These are phyloP conservation scores for Xylaria sp. DNA, from an alignment of 2,329 filamentous ascomycete genomes.

Conservation along the genomic window DNA sequence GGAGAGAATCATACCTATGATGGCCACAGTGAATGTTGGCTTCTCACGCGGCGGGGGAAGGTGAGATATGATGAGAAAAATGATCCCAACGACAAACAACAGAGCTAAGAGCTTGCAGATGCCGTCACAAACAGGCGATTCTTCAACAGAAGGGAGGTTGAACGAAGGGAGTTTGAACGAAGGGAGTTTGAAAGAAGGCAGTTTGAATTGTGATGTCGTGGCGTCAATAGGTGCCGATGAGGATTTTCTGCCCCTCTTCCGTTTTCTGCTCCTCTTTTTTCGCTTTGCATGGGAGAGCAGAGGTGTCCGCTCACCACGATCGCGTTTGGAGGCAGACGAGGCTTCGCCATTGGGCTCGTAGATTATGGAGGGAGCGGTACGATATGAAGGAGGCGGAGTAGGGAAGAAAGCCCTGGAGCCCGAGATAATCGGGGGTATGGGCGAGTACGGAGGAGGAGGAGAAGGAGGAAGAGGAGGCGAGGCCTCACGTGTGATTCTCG, in stretches of 20 bases:
- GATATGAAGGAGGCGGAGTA: not conserved
- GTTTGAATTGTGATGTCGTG: too few species aligned
- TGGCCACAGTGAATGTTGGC: conserved; percentile 21
- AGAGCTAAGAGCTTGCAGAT: not conserved
- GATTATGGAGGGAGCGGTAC: not conserved
- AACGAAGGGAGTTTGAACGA: too few species aligned
- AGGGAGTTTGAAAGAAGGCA: too few species aligned
- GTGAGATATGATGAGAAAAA: not conserved
- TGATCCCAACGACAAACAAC: not conserved
- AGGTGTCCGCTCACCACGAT: not conserved
- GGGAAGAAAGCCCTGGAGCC: not conserved
- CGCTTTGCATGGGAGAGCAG: not conserved
- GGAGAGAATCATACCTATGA: conserved; percentile 21
- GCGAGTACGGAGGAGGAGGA: not conserved
- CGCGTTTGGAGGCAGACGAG: not conserved
- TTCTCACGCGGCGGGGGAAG: too few species aligned
- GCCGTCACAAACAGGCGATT: too few species aligned
- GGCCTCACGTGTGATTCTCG: not conserved
- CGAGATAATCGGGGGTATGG: not conserved
- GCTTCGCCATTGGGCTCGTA: not conserved
- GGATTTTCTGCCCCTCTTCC: not conserved
- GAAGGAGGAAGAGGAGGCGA: not conserved
- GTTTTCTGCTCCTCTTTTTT: not conserved
- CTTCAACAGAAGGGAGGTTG: too few species aligned
- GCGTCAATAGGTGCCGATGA: too few species aligned